Conservation (phyloP, 208 protist genomes). For the Herpetomonas samuelpessoai region DNA sequence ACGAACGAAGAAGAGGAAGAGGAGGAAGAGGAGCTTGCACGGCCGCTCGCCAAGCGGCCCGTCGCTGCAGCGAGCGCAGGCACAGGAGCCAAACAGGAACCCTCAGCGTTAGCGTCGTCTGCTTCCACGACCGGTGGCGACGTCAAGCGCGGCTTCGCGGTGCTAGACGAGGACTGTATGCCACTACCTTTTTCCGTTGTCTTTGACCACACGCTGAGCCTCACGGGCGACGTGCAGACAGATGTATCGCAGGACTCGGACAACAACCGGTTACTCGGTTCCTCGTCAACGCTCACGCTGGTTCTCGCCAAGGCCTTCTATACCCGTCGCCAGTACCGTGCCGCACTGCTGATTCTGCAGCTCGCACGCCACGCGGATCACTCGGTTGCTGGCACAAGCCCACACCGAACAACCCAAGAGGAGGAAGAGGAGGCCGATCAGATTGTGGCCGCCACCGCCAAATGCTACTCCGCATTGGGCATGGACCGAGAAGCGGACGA, state of each 20-base stretch:
- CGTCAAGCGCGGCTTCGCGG: background rate
- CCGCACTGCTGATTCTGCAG: constrained; percentile 22
- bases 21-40: constrained; percentile 30
- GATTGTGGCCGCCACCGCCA: constrained; percentile 35
- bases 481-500: constrained; percentile 30
- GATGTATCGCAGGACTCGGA: constrained; percentile 2
- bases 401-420: background rate
- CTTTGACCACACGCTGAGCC: constrained; percentile 7
- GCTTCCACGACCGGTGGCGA: background rate
- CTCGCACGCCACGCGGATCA: constrained; percentile 7
- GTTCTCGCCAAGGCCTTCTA: constrained; percentile 31
- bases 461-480: constrained; percentile 35
- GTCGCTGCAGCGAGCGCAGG: constrained; percentile 4
- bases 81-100: no score
- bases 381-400: background rate
- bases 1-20: constrained; percentile 13
- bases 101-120: no score
- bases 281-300: constrained; percentile 16
- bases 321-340: constrained; percentile 14
- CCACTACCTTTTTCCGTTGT: constrained; percentile 21
- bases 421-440: background rate
- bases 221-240: no score
- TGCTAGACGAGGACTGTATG: constrained; percentile 13
- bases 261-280: background rate
- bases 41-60: background rate